phyloP scores from a whole-genome alignment of 2,329 filamentous ascomycete species.

The Verticillium nonalfalfae region DNA sequence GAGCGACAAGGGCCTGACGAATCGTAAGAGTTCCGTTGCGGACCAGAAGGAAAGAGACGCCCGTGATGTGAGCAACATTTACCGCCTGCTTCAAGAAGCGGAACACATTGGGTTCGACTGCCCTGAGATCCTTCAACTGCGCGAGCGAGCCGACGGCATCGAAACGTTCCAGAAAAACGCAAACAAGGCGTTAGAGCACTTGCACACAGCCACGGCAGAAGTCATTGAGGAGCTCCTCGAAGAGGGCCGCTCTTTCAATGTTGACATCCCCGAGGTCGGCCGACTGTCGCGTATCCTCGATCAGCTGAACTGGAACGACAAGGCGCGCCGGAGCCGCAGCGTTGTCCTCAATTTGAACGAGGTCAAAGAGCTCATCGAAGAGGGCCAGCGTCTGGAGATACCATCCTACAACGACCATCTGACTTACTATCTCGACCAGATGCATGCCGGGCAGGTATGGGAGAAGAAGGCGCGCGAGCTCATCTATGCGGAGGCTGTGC shows the following conservation, averaged over 20 bases:
- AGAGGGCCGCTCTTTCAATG: constrained; percentile 79
- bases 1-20: constrained; percentile 82
- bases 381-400: constrained; percentile 72
- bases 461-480: constrained; percentile 89
- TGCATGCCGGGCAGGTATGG: constrained; percentile 75
- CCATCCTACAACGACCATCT: constrained; percentile 76
- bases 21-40: constrained; percentile 40
- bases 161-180: constrained; percentile 77
- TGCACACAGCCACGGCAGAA: constrained; percentile 55
- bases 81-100: constrained; percentile 75
- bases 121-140: constrained; percentile 78
- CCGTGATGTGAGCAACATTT: constrained; percentile 83
- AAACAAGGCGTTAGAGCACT: constrained; percentile 60
- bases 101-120: constrained; percentile 89
- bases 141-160: constrained; percentile 80
- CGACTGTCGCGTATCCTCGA: constrained; percentile 73
- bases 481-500: constrained; percentile 83
- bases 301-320: constrained; percentile 83
- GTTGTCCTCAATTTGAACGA: constrained; percentile 69
- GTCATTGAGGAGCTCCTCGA: constrained; percentile 91
- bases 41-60: constrained; percentile 85
- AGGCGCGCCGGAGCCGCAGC: constrained; percentile 59
- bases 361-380: constrained; percentile 70
- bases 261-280: constrained; percentile 86
- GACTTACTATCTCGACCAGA: constrained; percentile 67